Conservation (phyloP, 169 alveolate genomes). For the Cryptosporidium ryanae region DNA sequence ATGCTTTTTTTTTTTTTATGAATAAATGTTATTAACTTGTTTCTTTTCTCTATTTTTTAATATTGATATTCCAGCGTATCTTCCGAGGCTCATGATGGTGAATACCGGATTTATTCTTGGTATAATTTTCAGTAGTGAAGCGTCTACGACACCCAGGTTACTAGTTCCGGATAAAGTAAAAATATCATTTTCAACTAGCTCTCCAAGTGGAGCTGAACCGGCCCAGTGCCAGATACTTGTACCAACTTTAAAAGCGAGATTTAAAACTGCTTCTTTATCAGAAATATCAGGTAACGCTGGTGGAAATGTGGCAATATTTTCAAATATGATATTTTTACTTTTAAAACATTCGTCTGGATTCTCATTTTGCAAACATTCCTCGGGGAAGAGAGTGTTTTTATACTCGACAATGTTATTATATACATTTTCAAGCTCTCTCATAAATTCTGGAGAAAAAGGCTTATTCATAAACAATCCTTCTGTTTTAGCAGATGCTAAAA, state of each 20-base stretch:
- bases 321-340: slow-evolving; percentile 27
- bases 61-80: slow-evolving; percentile 72
- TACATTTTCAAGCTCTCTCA: slow-evolving; percentile 50
- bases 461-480: slow-evolving; percentile 18
- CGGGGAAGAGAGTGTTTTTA: slow-evolving; percentile 34
- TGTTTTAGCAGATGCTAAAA: slow-evolving; percentile 55
- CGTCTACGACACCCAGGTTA: slow-evolving; percentile 61
- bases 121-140: slow-evolving; percentile 48
- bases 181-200: slow-evolving; percentile 56
- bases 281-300: slow-evolving; percentile 63
- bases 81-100: slow-evolving; percentile 51
- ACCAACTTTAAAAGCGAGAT: slow-evolving; percentile 53
- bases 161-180: slow-evolving; percentile 43
- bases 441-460: slow-evolving; percentile 57
- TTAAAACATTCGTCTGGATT: slow-evolving; percentile 35
- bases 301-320: slow-evolving; percentile 74
- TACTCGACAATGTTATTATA: slow-evolving; percentile 9
- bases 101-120: slow-evolving; percentile 60
- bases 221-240: slow-evolving; percentile 76
- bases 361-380: slow-evolving; percentile 1
- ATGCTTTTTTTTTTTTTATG: neutral
- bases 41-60: slow-evolving; percentile 3
- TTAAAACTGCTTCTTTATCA: slow-evolving; percentile 37
- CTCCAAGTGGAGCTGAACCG: slow-evolving; percentile 68
- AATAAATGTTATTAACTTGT: slow-evolving; percentile 1